These are phyloP conservation scores for Heterobasidion parviporum DNA, from an alignment of 1,284 basidiomycete species.

Conservation along the genomic window DNA sequence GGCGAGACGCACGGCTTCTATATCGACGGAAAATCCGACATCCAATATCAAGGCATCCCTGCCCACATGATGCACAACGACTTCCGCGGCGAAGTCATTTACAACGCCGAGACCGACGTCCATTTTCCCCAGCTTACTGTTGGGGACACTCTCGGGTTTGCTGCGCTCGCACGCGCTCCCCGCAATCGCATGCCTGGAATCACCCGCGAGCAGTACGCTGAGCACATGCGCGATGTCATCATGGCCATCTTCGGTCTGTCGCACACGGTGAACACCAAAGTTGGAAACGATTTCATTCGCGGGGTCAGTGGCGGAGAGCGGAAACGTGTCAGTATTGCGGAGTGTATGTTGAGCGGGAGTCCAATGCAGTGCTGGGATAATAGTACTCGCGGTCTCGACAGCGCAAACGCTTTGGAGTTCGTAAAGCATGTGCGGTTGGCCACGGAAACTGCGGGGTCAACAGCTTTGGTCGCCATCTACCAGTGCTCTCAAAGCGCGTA, in stretches of 20 bases:
- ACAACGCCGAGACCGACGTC: conserved; percentile 33
- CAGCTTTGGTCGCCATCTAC: conserved; percentile 58
- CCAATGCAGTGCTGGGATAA: conserved; percentile 33
- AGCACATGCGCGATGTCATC: conserved; percentile 25
- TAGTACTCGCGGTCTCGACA: conserved; percentile 66
- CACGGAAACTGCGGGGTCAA: conserved; percentile 40
- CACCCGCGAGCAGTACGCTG: background rate
- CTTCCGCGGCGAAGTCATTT: conserved; percentile 14
- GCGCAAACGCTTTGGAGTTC: conserved; percentile 49
- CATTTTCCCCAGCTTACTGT: conserved; percentile 57
- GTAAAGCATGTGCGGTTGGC: conserved; percentile 51
- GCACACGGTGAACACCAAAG: conserved; percentile 47
- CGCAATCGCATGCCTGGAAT: conserved; percentile 2
- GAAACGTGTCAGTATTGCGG: conserved; percentile 53
- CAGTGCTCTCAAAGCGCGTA: conserved; percentile 46
- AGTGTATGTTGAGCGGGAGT: conserved; percentile 24
- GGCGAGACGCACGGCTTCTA: conserved; percentile 41
- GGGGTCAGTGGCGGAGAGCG: conserved; percentile 47
- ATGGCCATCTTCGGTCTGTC: conserved; percentile 52
- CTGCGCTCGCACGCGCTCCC: conserved; percentile 29
- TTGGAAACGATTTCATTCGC: conserved; percentile 44
- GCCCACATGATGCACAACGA: conserved; percentile 33
- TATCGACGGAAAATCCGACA: conserved; percentile 34
- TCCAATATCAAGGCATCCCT: conserved; percentile 39
- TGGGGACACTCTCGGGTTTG: conserved; percentile 44